phyloP scores from a whole-genome alignment of 495 filamentous ascomycete species.

The Penicillium nucicola region DNA sequence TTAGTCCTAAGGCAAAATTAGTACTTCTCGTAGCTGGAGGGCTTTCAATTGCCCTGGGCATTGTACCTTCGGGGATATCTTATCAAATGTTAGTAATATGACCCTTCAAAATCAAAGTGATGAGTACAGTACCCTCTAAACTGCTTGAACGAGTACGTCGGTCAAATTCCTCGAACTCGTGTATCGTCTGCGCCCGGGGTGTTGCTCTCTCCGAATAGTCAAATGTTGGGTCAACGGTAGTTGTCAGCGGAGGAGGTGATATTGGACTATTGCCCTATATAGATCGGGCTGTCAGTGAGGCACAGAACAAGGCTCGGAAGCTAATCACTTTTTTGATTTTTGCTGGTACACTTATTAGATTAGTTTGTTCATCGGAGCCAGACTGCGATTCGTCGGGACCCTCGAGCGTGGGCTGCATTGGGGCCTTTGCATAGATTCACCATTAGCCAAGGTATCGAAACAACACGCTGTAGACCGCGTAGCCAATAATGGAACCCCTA shows the following conservation, averaged over 20 bases:
- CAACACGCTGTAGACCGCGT: too few species aligned
- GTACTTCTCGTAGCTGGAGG: conserved; percentile 8
- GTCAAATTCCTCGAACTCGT: conserved; percentile 61
- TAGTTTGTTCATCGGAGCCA: not conserved
- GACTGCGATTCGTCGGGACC: conserved; percentile 1
- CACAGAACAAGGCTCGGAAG: not conserved
- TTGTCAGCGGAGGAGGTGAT: conserved; percentile 66
- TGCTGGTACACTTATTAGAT: conserved; percentile 12
- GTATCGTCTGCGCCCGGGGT: conserved; percentile 75
- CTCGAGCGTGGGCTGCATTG: conserved; percentile 1
- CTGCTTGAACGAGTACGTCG: conserved; percentile 51
- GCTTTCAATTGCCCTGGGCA: not conserved
- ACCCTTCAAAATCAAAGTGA: not conserved
- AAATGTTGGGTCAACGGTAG: conserved; percentile 59
- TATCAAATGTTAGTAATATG: conserved; percentile 12
- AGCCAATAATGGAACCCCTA: conserved; percentile 36
- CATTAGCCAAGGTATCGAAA: conserved; percentile 1
- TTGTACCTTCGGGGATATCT: conserved; percentile 47
- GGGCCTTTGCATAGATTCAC: not conserved
- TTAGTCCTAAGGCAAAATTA: conserved; percentile 20
- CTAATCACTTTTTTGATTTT: conserved; percentile 15
- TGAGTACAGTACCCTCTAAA: conserved; percentile 62
- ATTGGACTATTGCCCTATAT: conserved; percentile 38
- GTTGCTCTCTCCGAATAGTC: conserved; percentile 69
- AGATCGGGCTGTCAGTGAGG: conserved; percentile 6